Evolutionary conservation across 2,329 filamentous ascomycete species (phyloP), one percentile per base, ranked within the genome.

Genomic region (Neoarthrinium moseri): DNA sequence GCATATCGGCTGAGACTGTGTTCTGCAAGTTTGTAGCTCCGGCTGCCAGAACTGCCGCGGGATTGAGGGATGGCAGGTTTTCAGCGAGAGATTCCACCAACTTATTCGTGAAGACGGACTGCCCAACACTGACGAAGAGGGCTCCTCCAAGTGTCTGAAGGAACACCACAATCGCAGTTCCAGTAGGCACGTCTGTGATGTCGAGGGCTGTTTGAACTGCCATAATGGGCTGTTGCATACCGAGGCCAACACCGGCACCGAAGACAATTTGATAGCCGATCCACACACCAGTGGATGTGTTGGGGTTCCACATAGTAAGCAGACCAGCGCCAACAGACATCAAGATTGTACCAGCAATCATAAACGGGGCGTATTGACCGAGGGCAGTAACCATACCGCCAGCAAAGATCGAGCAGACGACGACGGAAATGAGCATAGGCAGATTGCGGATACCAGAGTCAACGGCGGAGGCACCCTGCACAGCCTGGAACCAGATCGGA

Each of bases 51-150:
- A 74, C 59, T 4, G 52, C 36, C 1, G 48, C 4, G 1, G 68
- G 61, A 22, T 70, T 57, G 1, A 74, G 42, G 0, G 42, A 53
- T 0, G 71, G 71, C 3, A 68, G 60, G 39, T 60, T 53, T n/a
- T 57, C 55, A 3, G 51, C 55, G 5, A 77, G 47, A 32, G 70
- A 63, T 10, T 60, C 51, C 17, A 71, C 55, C 2, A 81, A 65
- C 7, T 64, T 59, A 52, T 77, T 77, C 36, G 67, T 70, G 48
- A 81, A 77, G 13, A 81, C 67, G 45, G 70, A 72, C 50, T 81
- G 70, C 1, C 65, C 77, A 20, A 78, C 67, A 4, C 70, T 71
- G 22, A 82, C 68, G 49, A 80, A 80, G 1, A 81, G 56, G 5
- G 70, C 63, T 5, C 70, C 69, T 21, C 68, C 71, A 0, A 76